Percentiles rank a stretch among this genome's conserved stretches.
Conservation (phyloP, 225 moss, liverwort and hornwort genomes). For the Climacium dendroides region DNA sequence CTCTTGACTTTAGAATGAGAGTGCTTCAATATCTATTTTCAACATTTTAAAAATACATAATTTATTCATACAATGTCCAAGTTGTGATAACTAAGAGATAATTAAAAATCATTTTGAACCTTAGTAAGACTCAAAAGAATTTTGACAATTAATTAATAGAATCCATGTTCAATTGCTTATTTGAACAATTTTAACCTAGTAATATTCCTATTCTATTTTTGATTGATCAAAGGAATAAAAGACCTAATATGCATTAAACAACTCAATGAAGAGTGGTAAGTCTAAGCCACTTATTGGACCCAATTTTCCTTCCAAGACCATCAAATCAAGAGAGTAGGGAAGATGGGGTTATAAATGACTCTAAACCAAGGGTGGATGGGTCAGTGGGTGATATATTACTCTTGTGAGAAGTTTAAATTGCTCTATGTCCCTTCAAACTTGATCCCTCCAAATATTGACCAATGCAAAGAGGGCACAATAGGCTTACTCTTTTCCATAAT, state of each 20-base stretch:
- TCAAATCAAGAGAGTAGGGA: neutral
- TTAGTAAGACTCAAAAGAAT: neutral
- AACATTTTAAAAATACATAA: neutral
- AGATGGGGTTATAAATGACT: fast-evolving
- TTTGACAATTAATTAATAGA: neutral
- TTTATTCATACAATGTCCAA: neutral
- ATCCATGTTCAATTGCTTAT: neutral
- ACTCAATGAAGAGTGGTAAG: fast-evolving
- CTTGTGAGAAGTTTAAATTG: neutral
- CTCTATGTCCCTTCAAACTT: neutral
- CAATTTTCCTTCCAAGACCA: neutral
- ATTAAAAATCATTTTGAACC: neutral
- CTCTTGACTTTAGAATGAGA: neutral
- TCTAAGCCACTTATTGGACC: fast-evolving
- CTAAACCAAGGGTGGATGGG: neutral
- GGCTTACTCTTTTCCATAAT: neutral
- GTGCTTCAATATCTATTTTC: neutral
- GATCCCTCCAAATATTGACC: neutral
- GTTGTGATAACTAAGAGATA: fast-evolving
- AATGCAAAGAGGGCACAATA: neutral
- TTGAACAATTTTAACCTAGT: neutral
- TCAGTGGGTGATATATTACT: neutral
- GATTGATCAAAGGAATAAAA: fast-evolving
- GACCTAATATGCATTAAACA: neutral
- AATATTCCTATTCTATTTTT: neutral